Conservation (phyloP, 2,329 filamentous ascomycete species). For the Aspergillus fumigatus region DNA sequence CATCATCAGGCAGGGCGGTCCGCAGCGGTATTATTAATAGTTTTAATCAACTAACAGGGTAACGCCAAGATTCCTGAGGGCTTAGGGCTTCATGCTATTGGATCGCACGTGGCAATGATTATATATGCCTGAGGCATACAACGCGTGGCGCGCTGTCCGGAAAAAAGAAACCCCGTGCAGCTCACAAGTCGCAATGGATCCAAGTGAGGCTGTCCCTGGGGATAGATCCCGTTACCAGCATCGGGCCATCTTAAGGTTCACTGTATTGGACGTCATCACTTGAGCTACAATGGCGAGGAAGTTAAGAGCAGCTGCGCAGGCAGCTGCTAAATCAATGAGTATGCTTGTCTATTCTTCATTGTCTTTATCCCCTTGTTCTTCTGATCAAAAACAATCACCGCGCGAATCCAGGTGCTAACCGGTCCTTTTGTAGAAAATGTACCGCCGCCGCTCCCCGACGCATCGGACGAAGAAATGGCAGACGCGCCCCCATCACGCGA, state of each 20-base stretch:
- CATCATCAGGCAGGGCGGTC: background rate
- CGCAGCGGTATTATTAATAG: background rate
- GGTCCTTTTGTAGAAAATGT: conserved; percentile 33
- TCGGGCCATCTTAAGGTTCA: background rate
- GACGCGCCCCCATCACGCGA: conserved; percentile 33
- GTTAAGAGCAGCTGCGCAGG: conserved; percentile 43
- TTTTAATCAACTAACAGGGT: background rate
- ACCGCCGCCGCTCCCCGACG: conserved; percentile 38
- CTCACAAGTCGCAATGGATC: background rate
- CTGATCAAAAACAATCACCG: conserved; percentile 2
- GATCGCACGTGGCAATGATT: background rate
- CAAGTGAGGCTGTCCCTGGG: background rate
- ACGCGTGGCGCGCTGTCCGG: conserved; percentile 6
- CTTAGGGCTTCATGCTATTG: background rate
- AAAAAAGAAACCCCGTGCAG: background rate
- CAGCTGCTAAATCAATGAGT: conserved; percentile 45
- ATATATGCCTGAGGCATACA: conserved; percentile 1
- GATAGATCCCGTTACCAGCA: background rate
- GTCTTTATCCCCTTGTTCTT: background rate
- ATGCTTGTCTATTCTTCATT: conserved; percentile 15
- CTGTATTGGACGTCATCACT: background rate
- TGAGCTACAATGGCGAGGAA: conserved; percentile 39
- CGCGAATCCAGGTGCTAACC: conserved; percentile 14
- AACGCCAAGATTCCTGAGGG: background rate
- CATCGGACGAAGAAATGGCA: conserved; percentile 44